Conservation (phyloP, 1,284 basidiomycete species). For the Rhodotorula sp. region DNA sequence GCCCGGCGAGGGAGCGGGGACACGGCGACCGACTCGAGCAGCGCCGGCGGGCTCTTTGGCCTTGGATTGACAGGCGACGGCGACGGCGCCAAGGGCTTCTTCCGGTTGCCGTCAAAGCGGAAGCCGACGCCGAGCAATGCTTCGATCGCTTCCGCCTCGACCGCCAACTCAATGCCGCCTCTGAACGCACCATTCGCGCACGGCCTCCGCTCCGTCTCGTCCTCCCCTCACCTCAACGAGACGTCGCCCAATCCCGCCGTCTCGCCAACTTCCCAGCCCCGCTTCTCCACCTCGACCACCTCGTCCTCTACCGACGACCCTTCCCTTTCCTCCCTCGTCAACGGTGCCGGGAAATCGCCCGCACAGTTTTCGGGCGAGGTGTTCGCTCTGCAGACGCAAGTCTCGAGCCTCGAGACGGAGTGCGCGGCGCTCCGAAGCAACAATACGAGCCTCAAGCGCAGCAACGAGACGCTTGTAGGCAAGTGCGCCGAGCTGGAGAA, state of each 20-base stretch:
- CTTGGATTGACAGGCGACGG: not conserved
- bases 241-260: not conserved
- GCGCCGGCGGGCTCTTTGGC: not conserved
- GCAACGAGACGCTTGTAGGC: conserved; percentile 31
- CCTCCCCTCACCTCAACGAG: conserved; percentile 22
- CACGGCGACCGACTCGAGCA: not conserved
- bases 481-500: conserved; percentile 42
- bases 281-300: conserved; percentile 26
- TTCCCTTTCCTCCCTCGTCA: not conserved
- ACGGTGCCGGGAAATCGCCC: not conserved
- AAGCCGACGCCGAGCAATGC: conserved; percentile 9
- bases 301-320: conserved; percentile 3
- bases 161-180: not conserved
- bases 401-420: conserved; percentile 30
- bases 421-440: conserved; percentile 12
- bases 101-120: conserved; percentile 27
- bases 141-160: not conserved
- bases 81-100: conserved; percentile 28
- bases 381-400: conserved; percentile 19
- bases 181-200: not conserved
- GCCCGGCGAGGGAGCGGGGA: not conserved
- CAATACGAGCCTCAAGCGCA: conserved; percentile 22
- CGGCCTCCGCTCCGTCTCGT: conserved; percentile 18
- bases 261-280: not conserved
- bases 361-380: conserved; percentile 16